Evolutionary conservation across 257 asterid genomes (phyloP).

Genomic region (Penstemon davidsonii): DNA sequence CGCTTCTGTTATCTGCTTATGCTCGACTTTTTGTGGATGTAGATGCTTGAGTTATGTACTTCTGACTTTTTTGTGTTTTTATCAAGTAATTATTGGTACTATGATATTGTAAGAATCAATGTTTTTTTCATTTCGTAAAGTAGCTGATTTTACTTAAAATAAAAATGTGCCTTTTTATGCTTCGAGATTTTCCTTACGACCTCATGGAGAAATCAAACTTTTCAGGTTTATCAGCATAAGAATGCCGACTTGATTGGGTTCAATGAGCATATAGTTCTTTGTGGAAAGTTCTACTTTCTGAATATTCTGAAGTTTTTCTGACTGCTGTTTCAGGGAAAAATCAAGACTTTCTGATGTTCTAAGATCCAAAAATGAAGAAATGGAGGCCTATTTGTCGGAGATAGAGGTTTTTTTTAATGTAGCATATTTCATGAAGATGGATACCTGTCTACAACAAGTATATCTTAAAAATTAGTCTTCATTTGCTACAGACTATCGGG

Average conservation of each 20-base stretch:
- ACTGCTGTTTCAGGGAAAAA: slow-evolving; percentile 62
- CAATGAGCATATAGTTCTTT: too few relatives aligned
- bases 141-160: not conserved
- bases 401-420: slow-evolving; percentile 63
- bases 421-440: not conserved
- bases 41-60: slow-evolving; percentile 15
- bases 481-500: slow-evolving; percentile 79
- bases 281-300: not conserved
- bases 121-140: not conserved
- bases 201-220: not conserved
- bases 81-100: not conserved
- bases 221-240: not conserved
- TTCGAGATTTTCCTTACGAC: not conserved
- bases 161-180: not conserved
- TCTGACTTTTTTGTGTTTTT: slow-evolving; percentile 14
- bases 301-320: slow-evolving; percentile 2
- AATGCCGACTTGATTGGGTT: too few relatives aligned
- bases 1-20: slow-evolving; percentile 14
- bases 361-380: slow-evolving; percentile 88
- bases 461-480: slow-evolving; percentile 26
- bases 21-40: slow-evolving; percentile 14
- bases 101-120: not conserved
- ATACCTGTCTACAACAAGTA: slow-evolving; percentile 1
- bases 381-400: slow-evolving; percentile 92
- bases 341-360: slow-evolving; percentile 58